Base-by-base conservation (phyloP, 1,139 yeast species). In the Nakaseomyces uthaithaninus region DNA sequence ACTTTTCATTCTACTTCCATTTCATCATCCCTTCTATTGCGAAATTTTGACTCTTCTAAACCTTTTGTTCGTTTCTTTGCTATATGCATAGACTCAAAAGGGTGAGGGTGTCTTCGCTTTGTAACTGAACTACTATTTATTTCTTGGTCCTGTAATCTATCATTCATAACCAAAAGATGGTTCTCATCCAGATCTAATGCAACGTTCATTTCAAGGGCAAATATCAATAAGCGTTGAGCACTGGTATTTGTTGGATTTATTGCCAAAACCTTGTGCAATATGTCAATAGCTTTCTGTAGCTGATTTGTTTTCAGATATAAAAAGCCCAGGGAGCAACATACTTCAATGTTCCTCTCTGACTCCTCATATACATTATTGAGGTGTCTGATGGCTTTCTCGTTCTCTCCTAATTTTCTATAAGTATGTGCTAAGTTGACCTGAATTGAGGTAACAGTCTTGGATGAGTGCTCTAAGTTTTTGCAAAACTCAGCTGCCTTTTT, bases 391-490 rank as follows among this genome's bases (percentile, higher is more conserved):
- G 97, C 83, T 53, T 77, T 75, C 38, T 76, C 75, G 43, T 69
- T 75, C 42, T 74, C 71, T 40, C 76, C 78, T 42, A 77, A 62
- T 41, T 86, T 71, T 43, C 97, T 68, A 59, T 81, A 85, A 3
- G 91, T 94, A 60, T 89, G 97, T 0, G 95, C 98, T 45, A 91
- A 67, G 59, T 93, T 93, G 16, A 89, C 74, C 59, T 85, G 87
- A 26, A 93, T 83, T 3, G 95, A 82, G 1, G 81, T 68, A 85
- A 95, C 84, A 0, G 93, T 83, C 49, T 77, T 80, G 4, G 91
- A 79, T 46, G 86, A 94, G 3, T 91, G 75, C 52, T 81, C 82
- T 45, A 84, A 67, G 45, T 71, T 71, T 46, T 72, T 74, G 1
- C 94, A 83, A 0, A 85, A 81, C 10, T 71, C 71, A 28, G 84